phyloP scores from a whole-genome alignment of 1,284 basidiomycete genomes.

The Schizopora paradoxa region DNA sequence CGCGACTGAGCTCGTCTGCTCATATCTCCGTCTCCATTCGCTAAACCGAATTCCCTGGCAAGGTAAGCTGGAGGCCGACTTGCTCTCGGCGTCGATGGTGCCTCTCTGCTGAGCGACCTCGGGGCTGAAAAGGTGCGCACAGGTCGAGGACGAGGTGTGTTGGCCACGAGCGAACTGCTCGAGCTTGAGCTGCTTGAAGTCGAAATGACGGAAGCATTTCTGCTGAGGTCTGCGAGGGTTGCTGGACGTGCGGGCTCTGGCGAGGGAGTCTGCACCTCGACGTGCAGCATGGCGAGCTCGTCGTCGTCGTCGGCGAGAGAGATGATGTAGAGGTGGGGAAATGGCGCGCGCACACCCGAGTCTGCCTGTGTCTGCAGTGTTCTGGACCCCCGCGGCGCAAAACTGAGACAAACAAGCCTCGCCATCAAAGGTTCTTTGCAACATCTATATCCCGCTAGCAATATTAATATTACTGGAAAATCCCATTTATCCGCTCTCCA shows the following conservation, averaged over 20 bases:
- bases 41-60: slow-evolving; percentile 49
- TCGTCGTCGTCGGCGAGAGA: slow-evolving; percentile 10
- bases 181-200: slow-evolving; percentile 61
- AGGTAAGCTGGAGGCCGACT: slow-evolving; percentile 54
- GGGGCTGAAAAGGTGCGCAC: slow-evolving; percentile 63
- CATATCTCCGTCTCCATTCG: slow-evolving; percentile 30
- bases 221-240: slow-evolving; percentile 58
- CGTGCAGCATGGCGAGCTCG: slow-evolving; percentile 34
- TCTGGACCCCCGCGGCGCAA: no score
- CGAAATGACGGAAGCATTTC: slow-evolving; percentile 71
- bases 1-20: slow-evolving; percentile 27
- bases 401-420: no score
- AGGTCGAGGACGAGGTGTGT: slow-evolving; percentile 50
- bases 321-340: no score
- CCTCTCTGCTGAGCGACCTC: slow-evolving; percentile 48
- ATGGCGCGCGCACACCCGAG: no score
- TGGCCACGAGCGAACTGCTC: slow-evolving; percentile 36
- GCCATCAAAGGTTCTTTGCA: no score
- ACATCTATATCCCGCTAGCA: no score
- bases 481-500: no score
- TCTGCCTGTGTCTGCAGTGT: no score
- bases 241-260: slow-evolving; percentile 33
- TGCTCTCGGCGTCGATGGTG: slow-evolving; percentile 40
- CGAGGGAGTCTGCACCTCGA: slow-evolving; percentile 32
- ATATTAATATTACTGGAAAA: no score